Evolutionary conservation across 2,329 filamentous ascomycete genomes (phyloP).

Genomic region (Zasmidium citrigriseum): DNA sequence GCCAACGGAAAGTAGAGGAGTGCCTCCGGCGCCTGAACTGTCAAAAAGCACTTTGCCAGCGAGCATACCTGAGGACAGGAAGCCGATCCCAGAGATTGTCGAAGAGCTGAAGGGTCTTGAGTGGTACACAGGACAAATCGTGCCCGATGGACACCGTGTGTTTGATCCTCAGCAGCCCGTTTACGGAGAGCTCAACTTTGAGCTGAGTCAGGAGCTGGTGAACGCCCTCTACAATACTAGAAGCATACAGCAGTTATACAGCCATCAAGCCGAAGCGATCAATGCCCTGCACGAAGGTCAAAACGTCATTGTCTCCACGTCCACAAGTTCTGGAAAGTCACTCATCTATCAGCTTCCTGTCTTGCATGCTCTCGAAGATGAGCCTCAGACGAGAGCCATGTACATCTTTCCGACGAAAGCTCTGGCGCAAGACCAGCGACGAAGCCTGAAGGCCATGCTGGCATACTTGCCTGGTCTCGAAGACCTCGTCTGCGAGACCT

Average conservation of each 20-base stretch:
- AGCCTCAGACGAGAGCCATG: conserved; percentile 78
- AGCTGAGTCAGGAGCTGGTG: conserved; percentile 87
- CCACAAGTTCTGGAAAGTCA: conserved; percentile 94
- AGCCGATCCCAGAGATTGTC: conserved; percentile 80
- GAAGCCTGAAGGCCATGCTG: conserved; percentile 83
- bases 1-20: conserved; percentile 50
- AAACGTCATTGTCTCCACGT: conserved; percentile 90
- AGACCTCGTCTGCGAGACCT: conserved; percentile 81
- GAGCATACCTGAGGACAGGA: conserved; percentile 76
- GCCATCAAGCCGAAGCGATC: conserved; percentile 91
- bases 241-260: conserved; percentile 81
- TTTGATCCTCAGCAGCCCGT: conserved; percentile 83
- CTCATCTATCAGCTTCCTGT: conserved; percentile 97
- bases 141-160: conserved; percentile 87
- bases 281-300: conserved; percentile 80
- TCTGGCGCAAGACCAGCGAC: conserved; percentile 87
- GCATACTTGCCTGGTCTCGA: conserved; percentile 77
- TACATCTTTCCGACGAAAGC: conserved; percentile 99
- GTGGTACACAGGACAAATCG: conserved; percentile 92
- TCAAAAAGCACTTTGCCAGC: conserved; percentile 57
- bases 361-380: conserved; percentile 78
- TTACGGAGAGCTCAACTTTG: conserved; percentile 81
- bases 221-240: conserved; percentile 93
- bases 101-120: conserved; percentile 76
- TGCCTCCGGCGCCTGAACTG: conserved; percentile 43